Percentiles rank a stretch among this genome's conserved stretches.
Evolutionary conservation across 345 rosid genomes (phyloP).

Genomic region (Geranium brycei): DNA sequence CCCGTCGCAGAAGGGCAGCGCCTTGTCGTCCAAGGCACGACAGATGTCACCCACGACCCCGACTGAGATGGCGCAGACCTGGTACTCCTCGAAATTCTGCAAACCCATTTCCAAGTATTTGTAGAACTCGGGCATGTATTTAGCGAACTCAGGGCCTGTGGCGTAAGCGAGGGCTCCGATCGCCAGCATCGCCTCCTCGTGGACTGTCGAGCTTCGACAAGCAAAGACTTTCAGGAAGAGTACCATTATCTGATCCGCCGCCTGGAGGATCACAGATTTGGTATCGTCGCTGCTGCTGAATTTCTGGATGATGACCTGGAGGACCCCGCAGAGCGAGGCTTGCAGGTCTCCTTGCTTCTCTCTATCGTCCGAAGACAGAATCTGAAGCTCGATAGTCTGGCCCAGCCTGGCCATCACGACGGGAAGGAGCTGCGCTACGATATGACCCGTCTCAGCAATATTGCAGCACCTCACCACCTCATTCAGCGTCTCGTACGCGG

Average conservation of each 20-base stretch:
- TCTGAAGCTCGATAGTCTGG: slow-evolving; percentile 62
- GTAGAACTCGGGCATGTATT: too few species aligned
- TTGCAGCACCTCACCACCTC: slow-evolving; percentile 83
- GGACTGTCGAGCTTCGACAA: slow-evolving; percentile 85
- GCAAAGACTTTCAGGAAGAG: slow-evolving; percentile 73
- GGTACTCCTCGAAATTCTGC: slow-evolving; percentile 47
- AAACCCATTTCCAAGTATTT: slow-evolving; percentile 15
- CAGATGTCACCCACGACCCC: slow-evolving; percentile 89
- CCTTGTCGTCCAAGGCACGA: slow-evolving; percentile 68
- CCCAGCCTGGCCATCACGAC: slow-evolving; percentile 59
- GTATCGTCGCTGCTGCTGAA: slow-evolving; percentile 55
- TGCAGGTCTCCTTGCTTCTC: slow-evolving; percentile 90
- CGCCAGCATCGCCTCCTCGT: slow-evolving; percentile 99
- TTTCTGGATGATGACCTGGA: slow-evolving; percentile 92
- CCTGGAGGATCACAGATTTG: slow-evolving; percentile 44
- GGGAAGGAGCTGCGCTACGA: slow-evolving; percentile 62
- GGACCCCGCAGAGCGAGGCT: slow-evolving; percentile 82
- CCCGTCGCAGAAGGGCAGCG: slow-evolving; percentile 75
- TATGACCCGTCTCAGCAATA: slow-evolving; percentile 44
- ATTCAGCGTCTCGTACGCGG: slow-evolving; percentile 83
- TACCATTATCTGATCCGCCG: slow-evolving; percentile 74
- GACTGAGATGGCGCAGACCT: slow-evolving; percentile 79
- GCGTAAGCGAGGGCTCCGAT: slow-evolving; percentile 94
- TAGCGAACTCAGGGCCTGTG: too few species aligned
- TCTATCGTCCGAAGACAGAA: slow-evolving; percentile 61